Evolutionary conservation across 2,329 filamentous ascomycete species (phyloP).

Genomic region (Leptographium lundbergii): DNA sequence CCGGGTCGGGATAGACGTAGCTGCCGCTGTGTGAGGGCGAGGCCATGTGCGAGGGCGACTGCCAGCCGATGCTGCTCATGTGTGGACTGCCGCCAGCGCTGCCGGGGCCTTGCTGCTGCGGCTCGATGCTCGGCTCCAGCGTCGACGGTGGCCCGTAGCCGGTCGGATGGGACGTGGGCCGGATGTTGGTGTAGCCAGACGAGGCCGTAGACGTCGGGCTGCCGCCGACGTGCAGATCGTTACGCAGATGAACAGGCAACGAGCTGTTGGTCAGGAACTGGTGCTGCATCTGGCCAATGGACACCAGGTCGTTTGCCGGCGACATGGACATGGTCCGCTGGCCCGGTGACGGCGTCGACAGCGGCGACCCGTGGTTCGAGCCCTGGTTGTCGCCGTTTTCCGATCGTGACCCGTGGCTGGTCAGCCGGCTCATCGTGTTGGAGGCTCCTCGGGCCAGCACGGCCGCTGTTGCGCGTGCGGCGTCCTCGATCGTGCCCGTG

Average conservation of each 20-base stretch:
- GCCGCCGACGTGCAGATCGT: slow-evolving; percentile 52
- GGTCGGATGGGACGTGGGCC: slow-evolving; percentile 75
- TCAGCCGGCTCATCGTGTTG: slow-evolving; percentile 20
- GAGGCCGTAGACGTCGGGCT: slow-evolving; percentile 59
- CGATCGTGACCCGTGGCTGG: slow-evolving; percentile 43
- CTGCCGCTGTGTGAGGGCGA: slow-evolving; percentile 55
- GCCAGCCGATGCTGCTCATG: slow-evolving; percentile 71
- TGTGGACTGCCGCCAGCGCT: slow-evolving; percentile 80
- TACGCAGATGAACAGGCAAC: slow-evolving; percentile 70
- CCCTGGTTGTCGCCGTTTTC: slow-evolving; percentile 44
- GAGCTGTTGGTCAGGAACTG: slow-evolving; percentile 67
- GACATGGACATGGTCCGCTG: slow-evolving; percentile 71
- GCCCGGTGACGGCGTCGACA: slow-evolving; percentile 73
- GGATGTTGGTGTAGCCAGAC: slow-evolving; percentile 41
- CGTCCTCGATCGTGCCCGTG: slow-evolving; percentile 88
- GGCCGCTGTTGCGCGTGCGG: slow-evolving; percentile 76
- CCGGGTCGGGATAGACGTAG: slow-evolving; percentile 76
- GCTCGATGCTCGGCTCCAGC: slow-evolving; percentile 73
- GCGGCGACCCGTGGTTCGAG: slow-evolving; percentile 59
- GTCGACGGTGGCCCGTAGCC: slow-evolving; percentile 74
- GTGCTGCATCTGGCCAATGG: slow-evolving; percentile 56
- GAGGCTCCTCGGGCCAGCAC: slow-evolving; percentile 50
- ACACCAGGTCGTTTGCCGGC: slow-evolving; percentile 61
- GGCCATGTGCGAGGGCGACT: slow-evolving; percentile 64
- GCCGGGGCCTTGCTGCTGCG: slow-evolving; percentile 52